phyloP scores from a whole-genome alignment of 1,139 yeast species.

The Groenewaldozyma auringiensis region DNA sequence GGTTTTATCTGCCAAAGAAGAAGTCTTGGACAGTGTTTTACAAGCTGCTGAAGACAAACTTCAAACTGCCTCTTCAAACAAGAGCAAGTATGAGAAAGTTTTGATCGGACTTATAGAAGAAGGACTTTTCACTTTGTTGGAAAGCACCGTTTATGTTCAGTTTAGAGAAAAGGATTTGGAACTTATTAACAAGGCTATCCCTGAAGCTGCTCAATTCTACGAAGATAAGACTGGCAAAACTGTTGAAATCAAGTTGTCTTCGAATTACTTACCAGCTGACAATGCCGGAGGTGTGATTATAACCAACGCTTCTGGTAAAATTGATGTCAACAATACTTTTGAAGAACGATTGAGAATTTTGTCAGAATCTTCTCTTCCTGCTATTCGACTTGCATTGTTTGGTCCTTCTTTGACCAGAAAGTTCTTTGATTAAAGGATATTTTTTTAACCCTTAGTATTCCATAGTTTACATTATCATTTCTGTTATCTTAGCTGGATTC shows the following conservation, averaged over 20 bases:
- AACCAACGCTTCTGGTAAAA: conserved; percentile 65
- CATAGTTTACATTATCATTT: too few relatives aligned
- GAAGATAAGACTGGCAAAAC: conserved; percentile 39
- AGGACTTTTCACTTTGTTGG: conserved; percentile 69
- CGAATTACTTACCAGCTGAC: conserved; percentile 33
- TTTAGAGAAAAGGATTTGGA: conserved; percentile 65
- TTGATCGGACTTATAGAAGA: conserved; percentile 77
- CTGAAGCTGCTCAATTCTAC: conserved; percentile 56
- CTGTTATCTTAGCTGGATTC: too few relatives aligned
- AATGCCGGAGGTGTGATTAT: conserved; percentile 81
- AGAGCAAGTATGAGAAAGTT: conserved; percentile 56
- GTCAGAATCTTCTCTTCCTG: conserved; percentile 83
- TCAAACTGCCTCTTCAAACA: conserved; percentile 43
- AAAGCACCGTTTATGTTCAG: conserved; percentile 52
- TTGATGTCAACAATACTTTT: conserved; percentile 84
- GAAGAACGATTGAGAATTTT: conserved; percentile 86
- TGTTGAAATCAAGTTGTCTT: conserved; percentile 37
- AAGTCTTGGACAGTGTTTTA: conserved; percentile 66
- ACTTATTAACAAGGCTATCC: conserved; percentile 55
- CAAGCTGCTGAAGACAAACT: conserved; percentile 60
- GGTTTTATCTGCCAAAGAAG: conserved; percentile 80
- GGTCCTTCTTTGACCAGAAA: conserved; percentile 84
- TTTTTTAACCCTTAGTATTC: not conserved
- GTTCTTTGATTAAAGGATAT: conserved; percentile 65
- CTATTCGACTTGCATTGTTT: conserved; percentile 80